phyloP scores from a whole-genome alignment of 805 yeast genomes.

The Phaffomyces opuntiae region DNA sequence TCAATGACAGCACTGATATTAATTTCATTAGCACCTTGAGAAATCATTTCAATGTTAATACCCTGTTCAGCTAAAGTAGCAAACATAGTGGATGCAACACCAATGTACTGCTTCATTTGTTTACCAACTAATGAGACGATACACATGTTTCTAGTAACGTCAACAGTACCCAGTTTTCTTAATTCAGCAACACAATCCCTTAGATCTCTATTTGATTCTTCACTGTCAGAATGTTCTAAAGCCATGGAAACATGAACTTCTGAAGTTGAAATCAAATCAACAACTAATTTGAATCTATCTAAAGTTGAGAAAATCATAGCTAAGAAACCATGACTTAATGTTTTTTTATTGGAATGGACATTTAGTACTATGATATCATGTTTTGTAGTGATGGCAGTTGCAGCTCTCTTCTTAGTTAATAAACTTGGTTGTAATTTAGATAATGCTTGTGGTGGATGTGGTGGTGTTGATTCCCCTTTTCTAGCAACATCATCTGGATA shows the following conservation, averaged over 20 bases:
- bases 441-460: slow-evolving; percentile 84
- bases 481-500: slow-evolving; percentile 86
- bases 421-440: slow-evolving; percentile 31
- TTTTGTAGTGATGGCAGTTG: slow-evolving; percentile 95
- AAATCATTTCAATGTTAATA: slow-evolving; percentile 95
- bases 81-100: slow-evolving; percentile 97
- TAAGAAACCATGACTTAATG: slow-evolving; percentile 89
- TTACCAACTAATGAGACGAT: slow-evolving; percentile 93
- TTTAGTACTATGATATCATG: slow-evolving; percentile 86
- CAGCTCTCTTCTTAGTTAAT: slow-evolving; percentile 53
- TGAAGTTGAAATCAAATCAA: slow-evolving; percentile 92
- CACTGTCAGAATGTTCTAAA: slow-evolving; percentile 64
- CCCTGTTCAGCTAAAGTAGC: slow-evolving; percentile 85
- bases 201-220: slow-evolving; percentile 46
- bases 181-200: slow-evolving; percentile 73
- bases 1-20: slow-evolving; percentile 93
- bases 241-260: slow-evolving; percentile 99
- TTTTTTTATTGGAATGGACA: slow-evolving; percentile 89
- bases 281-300: slow-evolving; percentile 80
- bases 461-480: slow-evolving; percentile 86
- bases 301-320: slow-evolving; percentile 84
- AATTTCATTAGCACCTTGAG: slow-evolving; percentile 97
- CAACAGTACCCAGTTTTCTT: slow-evolving; percentile 78
- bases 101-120: slow-evolving; percentile 94
- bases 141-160: slow-evolving; percentile 79